These are phyloP conservation scores for Angomonas deanei DNA, from an alignment of 208 protist species.

Conservation along the genomic window DNA sequence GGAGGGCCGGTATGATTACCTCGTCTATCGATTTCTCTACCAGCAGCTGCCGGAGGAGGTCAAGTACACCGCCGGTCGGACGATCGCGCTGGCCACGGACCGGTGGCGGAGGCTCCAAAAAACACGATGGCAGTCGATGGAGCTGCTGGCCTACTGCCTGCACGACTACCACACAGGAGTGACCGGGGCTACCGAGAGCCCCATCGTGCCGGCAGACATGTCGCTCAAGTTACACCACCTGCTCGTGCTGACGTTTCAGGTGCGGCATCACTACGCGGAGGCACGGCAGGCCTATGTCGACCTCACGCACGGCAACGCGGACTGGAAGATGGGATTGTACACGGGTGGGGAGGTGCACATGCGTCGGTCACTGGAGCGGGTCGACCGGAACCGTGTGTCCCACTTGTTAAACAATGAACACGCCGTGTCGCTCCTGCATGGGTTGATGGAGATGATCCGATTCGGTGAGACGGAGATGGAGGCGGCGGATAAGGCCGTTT, in stretches of 20 bases:
- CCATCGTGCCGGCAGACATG: neutral
- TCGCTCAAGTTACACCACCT: conserved; percentile 21
- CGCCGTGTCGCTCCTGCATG: conserved; percentile 67
- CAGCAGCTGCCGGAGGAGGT: conserved; percentile 30
- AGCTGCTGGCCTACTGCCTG: conserved; percentile 49
- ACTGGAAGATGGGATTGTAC: conserved; percentile 85
- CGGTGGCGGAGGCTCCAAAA: conserved; percentile 33
- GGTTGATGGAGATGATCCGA: conserved; percentile 30
- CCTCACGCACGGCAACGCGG: conserved; percentile 66
- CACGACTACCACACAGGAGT: conserved; percentile 24
- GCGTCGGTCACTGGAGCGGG: conserved; percentile 75
- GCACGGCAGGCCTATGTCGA: conserved; percentile 67
- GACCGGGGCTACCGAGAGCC: too few species aligned
- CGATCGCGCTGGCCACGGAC: neutral
- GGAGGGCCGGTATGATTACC: conserved; percentile 30
- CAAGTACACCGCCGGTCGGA: conserved; percentile 11
- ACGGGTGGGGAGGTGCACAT: conserved; percentile 85
- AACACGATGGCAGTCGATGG: conserved; percentile 37
- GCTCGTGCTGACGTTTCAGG: conserved; percentile 10
- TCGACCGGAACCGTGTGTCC: conserved; percentile 70
- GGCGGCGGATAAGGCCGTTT: neutral
- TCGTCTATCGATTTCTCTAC: conserved; percentile 38
- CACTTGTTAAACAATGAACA: conserved; percentile 81
- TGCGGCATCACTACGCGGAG: conserved; percentile 23
- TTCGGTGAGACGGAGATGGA: neutral